These are phyloP conservation scores for Calonectria hongkongensis DNA, from an alignment of 2,329 filamentous ascomycete genomes.

Conservation along the genomic window DNA sequence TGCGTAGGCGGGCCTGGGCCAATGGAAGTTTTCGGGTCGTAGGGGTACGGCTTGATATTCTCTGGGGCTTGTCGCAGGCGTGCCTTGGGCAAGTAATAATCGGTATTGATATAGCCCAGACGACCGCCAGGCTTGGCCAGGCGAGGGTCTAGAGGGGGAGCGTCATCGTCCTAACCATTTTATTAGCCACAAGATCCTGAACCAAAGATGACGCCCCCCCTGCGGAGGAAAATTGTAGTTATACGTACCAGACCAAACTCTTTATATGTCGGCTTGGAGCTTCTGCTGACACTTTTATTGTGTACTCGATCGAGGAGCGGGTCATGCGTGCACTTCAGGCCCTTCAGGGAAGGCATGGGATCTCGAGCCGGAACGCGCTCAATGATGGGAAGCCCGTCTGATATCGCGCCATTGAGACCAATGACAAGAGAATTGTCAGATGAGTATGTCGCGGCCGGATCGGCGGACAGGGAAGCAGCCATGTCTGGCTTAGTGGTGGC, in stretches of 20 bases:
- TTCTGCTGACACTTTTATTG: slow-evolving; percentile 72
- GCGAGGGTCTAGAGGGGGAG: slow-evolving; percentile 87
- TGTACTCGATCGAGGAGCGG: slow-evolving; percentile 72
- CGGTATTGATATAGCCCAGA: slow-evolving; percentile 80
- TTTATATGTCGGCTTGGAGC: slow-evolving; percentile 76
- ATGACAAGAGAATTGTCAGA: slow-evolving; percentile 55
- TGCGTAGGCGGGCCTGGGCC: slow-evolving; percentile 93
- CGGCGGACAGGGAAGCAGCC: slow-evolving; percentile 70
- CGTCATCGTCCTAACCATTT: slow-evolving; percentile 84
- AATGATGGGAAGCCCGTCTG: slow-evolving; percentile 58
- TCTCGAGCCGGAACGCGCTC: slow-evolving; percentile 75
- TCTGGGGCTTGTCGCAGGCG: slow-evolving; percentile 84
- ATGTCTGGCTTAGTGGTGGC: slow-evolving; percentile 72
- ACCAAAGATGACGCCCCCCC: slow-evolving; percentile 78
- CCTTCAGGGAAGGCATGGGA: slow-evolving; percentile 71
- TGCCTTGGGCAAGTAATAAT: slow-evolving; percentile 82
- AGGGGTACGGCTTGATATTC: slow-evolving; percentile 86
- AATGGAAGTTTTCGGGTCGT: slow-evolving; percentile 88
- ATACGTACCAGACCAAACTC: slow-evolving; percentile 81
- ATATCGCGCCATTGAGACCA: slow-evolving; percentile 58
- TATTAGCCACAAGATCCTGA: slow-evolving; percentile 75
- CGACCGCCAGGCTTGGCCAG: slow-evolving; percentile 79
- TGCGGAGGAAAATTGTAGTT: slow-evolving; percentile 62
- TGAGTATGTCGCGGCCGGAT: slow-evolving; percentile 56
- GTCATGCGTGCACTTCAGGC: slow-evolving; percentile 77